Evolutionary conservation across 495 filamentous ascomycete species (phyloP).

Genomic region (Annulohypoxylon maeteangense): DNA sequence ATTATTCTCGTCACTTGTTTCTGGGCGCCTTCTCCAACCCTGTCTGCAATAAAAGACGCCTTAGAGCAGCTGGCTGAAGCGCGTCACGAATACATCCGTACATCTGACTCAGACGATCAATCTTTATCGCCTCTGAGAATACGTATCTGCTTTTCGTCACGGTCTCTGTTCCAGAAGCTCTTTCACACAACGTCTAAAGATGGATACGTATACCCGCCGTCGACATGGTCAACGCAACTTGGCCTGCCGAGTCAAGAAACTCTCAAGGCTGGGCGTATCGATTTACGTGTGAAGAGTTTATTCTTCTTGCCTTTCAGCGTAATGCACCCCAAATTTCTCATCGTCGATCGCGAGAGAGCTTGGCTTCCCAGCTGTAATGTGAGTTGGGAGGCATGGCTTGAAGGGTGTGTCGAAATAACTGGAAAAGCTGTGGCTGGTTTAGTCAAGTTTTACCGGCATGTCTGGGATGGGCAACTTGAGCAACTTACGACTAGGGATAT

Average conservation of each 20-base stretch:
- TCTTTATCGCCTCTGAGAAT: constrained; percentile 54
- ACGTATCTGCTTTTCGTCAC: constrained; percentile 72
- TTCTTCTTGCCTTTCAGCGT: constrained; percentile 80
- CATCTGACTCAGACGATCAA: constrained; percentile 22
- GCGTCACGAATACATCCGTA: constrained; percentile 39
- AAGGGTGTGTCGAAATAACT: constrained; percentile 70
- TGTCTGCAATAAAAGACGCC: constrained; percentile 58
- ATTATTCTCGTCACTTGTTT: constrained; percentile 81
- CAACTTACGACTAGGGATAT: constrained; percentile 19
- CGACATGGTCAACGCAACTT: constrained; percentile 64
- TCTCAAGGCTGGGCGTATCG: constrained; percentile 63
- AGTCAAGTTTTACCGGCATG: constrained; percentile 65
- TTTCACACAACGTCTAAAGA: constrained; percentile 66
- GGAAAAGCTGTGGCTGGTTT: constrained; percentile 67
- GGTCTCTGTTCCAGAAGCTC: constrained; percentile 73
- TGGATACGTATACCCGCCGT: constrained; percentile 67
- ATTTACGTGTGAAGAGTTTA: constrained; percentile 72
- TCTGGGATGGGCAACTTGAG: constrained; percentile 61
- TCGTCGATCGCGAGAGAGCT: constrained; percentile 70
- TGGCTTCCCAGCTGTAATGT: constrained; percentile 78
- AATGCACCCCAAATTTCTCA: constrained; percentile 80
- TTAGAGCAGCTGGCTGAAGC: constrained; percentile 62
- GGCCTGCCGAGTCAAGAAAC: constrained; percentile 66
- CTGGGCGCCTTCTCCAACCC: constrained; percentile 71
- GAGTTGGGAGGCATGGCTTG: constrained; percentile 80